These are phyloP conservation scores for Lactarius sanguifluus DNA, from an alignment of 768 basidiomycete genomes.

Conservation along the genomic window DNA sequence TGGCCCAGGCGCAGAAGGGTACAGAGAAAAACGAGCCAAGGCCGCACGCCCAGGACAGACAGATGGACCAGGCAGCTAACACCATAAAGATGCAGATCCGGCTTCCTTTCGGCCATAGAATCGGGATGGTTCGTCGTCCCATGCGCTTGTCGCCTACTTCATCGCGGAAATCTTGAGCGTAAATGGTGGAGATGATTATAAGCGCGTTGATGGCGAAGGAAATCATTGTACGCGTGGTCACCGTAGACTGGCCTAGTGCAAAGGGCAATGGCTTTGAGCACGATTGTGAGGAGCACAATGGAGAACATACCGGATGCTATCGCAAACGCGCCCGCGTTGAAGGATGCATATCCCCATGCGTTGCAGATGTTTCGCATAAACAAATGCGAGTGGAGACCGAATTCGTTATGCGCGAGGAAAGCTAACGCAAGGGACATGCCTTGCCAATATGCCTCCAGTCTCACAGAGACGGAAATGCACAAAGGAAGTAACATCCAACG, in stretches of 20 bases:
- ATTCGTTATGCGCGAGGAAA: slow-evolving; percentile 32
- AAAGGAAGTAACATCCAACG: slow-evolving; percentile 32
- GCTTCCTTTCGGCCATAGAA: slow-evolving; percentile 27
- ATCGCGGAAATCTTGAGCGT: slow-evolving; percentile 40
- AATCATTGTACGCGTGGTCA: slow-evolving; percentile 5
- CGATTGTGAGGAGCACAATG: neutral
- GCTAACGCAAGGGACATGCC: slow-evolving; percentile 26
- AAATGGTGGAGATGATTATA: slow-evolving; percentile 40
- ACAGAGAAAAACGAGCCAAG: slow-evolving; percentile 22
- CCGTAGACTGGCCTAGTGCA: slow-evolving; percentile 1
- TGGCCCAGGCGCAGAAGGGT: slow-evolving; percentile 26
- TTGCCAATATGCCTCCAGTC: slow-evolving; percentile 16
- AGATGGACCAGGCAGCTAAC: slow-evolving; percentile 32
- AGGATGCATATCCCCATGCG: slow-evolving; percentile 27
- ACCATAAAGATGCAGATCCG: slow-evolving; percentile 30
- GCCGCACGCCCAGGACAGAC: slow-evolving; percentile 29
- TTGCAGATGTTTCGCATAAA: slow-evolving; percentile 28
- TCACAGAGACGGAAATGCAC: slow-evolving; percentile 27
- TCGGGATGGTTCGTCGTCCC: slow-evolving; percentile 38
- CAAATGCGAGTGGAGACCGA: slow-evolving; percentile 28
- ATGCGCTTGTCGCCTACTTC: slow-evolving; percentile 35
- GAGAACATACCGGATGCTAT: slow-evolving; percentile 10
- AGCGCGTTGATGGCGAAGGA: slow-evolving; percentile 33
- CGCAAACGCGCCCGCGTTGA: slow-evolving; percentile 33
- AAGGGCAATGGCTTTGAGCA: neutral